Conservation (phyloP, 73 alveolate genomes). For the Tetrahymena thermophila region DNA sequence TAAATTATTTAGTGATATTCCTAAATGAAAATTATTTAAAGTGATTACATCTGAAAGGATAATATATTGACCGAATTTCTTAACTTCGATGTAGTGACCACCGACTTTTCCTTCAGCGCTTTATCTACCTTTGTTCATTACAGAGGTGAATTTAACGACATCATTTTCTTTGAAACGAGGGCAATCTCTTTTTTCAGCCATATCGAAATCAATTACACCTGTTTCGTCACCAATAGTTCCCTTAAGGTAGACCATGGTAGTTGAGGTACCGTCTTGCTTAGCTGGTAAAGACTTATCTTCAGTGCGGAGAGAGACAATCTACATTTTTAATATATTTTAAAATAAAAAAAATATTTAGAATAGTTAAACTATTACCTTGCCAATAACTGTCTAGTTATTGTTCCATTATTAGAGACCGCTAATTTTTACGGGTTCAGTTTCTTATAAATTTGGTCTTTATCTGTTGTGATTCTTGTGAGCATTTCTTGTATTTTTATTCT, state of each 20-base stretch:
- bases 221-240: neutral
- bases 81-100: neutral
- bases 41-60: neutral
- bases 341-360: no score
- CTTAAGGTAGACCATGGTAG: neutral
- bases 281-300: neutral
- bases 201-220: neutral
- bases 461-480: neutral
- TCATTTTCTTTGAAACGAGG: neutral
- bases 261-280: neutral
- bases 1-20: no score
- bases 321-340: no score
- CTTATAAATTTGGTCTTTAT: neutral
- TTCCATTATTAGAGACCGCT: neutral
- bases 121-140: neutral
- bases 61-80: neutral
- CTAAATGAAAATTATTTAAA: no score
- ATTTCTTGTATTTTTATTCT: neutral
- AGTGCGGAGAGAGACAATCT: neutral
- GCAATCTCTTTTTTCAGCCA: neutral
- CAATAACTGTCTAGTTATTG: neutral
- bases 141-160: neutral
- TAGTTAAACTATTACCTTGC: neutral
- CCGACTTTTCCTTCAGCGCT: neutral
- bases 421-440: neutral